Percentiles rank a stretch among this genome's conserved stretches.
Evolutionary conservation across 108 stramenopile species (phyloP).

Genomic region (Stephanodiscus triporus): DNA sequence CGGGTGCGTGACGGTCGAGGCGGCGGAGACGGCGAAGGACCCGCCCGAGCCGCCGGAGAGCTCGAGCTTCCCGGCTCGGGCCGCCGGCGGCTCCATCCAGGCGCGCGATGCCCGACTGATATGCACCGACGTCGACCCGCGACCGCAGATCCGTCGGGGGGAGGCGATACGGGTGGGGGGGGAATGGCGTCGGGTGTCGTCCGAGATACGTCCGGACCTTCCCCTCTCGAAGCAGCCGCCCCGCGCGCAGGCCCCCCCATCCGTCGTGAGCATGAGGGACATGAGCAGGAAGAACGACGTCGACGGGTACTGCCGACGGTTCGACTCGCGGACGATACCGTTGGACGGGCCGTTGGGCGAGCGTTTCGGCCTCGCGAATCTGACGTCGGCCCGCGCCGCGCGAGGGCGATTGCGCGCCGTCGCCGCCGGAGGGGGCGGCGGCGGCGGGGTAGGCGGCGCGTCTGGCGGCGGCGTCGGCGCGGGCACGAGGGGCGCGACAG

Average conservation of each 20-base stretch:
- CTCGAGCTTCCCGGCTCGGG: too few species aligned
- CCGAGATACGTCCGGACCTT: conserved; percentile 65
- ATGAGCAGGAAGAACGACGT: conserved; percentile 74
- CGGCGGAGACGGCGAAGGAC: conserved; percentile 10
- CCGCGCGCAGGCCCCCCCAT: conserved; percentile 77
- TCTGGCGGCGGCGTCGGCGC: conserved; percentile 28
- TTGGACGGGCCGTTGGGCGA: conserved; percentile 57
- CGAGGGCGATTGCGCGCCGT: conserved; percentile 64
- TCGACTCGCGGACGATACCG: conserved; percentile 63
- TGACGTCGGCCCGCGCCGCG: conserved; percentile 67
- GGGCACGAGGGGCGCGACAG: conserved; percentile 32
- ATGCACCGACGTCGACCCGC: conserved; percentile 68
- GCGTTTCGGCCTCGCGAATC: conserved; percentile 52
- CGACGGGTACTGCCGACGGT: conserved; percentile 79
- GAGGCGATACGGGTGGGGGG: conserved; percentile 82
- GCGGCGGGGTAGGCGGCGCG: too few species aligned
- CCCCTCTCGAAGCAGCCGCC: conserved; percentile 71
- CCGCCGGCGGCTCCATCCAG: not conserved
- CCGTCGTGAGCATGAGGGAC: conserved; percentile 67
- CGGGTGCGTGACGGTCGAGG: conserved; percentile 58
- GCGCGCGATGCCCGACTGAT: conserved; percentile 6
- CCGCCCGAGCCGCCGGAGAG: conserved; percentile 8
- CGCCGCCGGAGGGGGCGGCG: conserved; percentile 10
- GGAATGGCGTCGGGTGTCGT: conserved; percentile 83
- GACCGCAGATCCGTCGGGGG: conserved; percentile 74